Evolutionary conservation across 345 rosid genomes (phyloP).

Genomic region (Boechera retrofracta): DNA sequence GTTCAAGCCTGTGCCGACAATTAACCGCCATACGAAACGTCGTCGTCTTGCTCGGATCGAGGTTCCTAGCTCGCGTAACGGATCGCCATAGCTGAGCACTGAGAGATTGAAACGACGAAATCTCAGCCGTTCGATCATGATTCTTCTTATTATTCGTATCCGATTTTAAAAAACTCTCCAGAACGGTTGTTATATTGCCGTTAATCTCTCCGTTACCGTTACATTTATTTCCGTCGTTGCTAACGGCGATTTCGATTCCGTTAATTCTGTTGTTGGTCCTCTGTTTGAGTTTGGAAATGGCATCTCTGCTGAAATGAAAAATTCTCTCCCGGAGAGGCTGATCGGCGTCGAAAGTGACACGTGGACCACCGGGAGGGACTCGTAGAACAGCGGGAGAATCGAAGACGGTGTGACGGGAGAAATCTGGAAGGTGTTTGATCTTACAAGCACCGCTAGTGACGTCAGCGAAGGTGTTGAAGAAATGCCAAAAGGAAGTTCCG

Average conservation of each 20-base stretch:
- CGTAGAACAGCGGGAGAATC: constrained; percentile 64
- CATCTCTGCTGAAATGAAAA: constrained; percentile 79
- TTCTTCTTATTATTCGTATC: constrained; percentile 27
- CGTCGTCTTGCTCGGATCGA: constrained; percentile 59
- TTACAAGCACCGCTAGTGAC: constrained; percentile 61
- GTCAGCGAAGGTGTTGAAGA: constrained; percentile 87
- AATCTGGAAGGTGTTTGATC: constrained; percentile 66
- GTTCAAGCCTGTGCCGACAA: constrained; percentile 88
- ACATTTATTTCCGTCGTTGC: constrained; percentile 57
- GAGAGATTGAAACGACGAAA: constrained; percentile 92
- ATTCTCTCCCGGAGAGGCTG: constrained; percentile 84
- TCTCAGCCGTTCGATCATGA: constrained; percentile 55
- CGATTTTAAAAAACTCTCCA: constrained; percentile 26
- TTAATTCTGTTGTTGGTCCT: constrained; percentile 64
- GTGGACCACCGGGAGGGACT: constrained; percentile 82
- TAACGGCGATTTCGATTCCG: constrained; percentile 28
- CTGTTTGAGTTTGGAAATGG: constrained; percentile 67
- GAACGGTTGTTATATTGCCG: constrained; percentile 42
- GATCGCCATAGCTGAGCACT: constrained; percentile 86
- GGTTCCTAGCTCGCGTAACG: constrained; percentile 84
- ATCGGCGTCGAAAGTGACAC: constrained; percentile 67
- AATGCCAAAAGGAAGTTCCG: constrained; percentile 97
- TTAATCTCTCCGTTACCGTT: constrained; percentile 53
- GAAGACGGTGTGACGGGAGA: constrained; percentile 65
- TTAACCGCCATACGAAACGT: constrained; percentile 96